phyloP scores from a whole-genome alignment of 1,284 basidiomycete genomes.

The Athelia psychrophila region DNA sequence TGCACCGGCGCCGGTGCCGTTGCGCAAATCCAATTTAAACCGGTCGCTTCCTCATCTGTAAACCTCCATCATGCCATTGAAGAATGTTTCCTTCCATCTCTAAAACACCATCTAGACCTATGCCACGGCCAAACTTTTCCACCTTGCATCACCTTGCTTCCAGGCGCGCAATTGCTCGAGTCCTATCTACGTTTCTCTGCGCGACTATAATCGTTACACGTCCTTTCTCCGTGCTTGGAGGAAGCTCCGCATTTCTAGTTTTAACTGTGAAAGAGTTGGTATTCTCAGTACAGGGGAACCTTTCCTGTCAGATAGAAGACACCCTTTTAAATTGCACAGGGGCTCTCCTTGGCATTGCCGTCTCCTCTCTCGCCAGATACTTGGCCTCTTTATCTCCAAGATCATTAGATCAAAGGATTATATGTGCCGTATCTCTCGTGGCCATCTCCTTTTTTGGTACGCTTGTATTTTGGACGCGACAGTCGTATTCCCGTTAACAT shows the following conservation, averaged over 20 bases:
- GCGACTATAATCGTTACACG: constrained; percentile 36
- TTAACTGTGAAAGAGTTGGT: constrained; percentile 46
- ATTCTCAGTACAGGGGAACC: constrained; percentile 44
- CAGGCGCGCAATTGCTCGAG: constrained; percentile 33
- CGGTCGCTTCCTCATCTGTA: too few species aligned
- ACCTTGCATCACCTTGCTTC: neutral
- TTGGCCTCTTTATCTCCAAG: constrained; percentile 26
- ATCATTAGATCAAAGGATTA: constrained; percentile 27
- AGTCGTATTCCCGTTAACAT: neutral
- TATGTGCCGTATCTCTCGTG: constrained; percentile 38
- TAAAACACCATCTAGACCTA: too few species aligned
- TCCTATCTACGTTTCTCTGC: constrained; percentile 45
- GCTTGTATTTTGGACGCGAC: constrained; percentile 9
- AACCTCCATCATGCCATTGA: too few species aligned
- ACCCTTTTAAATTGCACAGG: constrained; percentile 43
- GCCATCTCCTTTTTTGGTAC: constrained; percentile 39
- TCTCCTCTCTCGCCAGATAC: constrained; percentile 41
- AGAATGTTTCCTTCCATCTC: too few species aligned
- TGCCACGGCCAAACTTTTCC: too few species aligned
- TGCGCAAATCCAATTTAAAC: too few species aligned
- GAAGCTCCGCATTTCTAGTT: constrained; percentile 39
- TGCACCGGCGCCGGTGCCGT: too few species aligned
- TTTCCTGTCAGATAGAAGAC: constrained; percentile 47
- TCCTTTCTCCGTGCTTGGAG: constrained; percentile 40
- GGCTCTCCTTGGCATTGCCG: constrained; percentile 37